Evolutionary conservation across 441 rosid species (phyloP).

Genomic region (Erodium moschatum): DNA sequence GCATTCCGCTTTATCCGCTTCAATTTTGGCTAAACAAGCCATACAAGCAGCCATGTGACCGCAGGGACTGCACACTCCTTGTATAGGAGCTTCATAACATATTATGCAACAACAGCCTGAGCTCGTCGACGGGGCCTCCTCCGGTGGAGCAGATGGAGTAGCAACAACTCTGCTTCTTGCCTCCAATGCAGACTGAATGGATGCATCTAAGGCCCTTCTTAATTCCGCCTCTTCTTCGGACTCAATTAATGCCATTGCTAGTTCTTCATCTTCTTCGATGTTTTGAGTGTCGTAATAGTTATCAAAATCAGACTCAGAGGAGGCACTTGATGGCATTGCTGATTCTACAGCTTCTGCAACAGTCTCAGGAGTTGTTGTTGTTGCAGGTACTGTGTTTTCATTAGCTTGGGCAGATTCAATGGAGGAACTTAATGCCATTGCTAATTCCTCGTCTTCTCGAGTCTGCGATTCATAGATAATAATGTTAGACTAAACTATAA

Average conservation of each 20-base stretch:
- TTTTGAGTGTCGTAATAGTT: too few relatives aligned
- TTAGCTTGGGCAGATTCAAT: background rate
- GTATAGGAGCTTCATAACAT: background rate
- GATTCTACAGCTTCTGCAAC: too few relatives aligned
- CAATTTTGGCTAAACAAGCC: background rate
- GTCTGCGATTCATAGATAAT: background rate
- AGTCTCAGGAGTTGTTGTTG: background rate
- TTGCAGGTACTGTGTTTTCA: background rate
- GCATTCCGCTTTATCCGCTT: background rate
- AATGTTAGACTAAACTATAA: too few relatives aligned
- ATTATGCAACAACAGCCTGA: background rate
- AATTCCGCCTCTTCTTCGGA: background rate
- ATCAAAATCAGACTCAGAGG: background rate
- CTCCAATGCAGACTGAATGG: background rate
- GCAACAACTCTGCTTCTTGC: background rate
- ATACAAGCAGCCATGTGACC: slow-evolving; percentile 6
- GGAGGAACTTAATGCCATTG: background rate
- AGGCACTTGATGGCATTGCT: too few relatives aligned
- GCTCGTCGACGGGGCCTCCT: background rate
- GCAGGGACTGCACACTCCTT: slow-evolving; percentile 1
- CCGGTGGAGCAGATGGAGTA: slow-evolving; percentile 2
- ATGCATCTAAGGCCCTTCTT: background rate
- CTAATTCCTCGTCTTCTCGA: background rate
- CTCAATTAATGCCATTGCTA: slow-evolving; percentile 3
- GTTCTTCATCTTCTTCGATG: background rate